Evolutionary conservation across 257 asterid species (phyloP).

Genomic region (Cynanchum wilfordii): DNA sequence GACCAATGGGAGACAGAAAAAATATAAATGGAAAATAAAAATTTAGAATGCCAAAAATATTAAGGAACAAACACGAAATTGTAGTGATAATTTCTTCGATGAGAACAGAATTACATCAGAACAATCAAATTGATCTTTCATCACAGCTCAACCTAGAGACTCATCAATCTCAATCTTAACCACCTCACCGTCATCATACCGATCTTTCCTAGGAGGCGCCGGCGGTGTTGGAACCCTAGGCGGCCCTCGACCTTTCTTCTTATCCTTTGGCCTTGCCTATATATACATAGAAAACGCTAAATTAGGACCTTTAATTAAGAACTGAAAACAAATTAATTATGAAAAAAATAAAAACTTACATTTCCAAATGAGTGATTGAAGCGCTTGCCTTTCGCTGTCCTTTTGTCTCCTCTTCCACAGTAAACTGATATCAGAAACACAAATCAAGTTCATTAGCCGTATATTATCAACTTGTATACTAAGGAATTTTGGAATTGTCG

Average conservation of each 20-base stretch:
- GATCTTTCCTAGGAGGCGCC: constrained; percentile 78
- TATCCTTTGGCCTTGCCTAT: constrained; percentile 84
- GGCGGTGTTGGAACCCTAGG: constrained; percentile 91
- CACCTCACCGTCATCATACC: constrained; percentile 78
- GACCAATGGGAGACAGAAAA: not conserved
- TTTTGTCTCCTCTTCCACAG: constrained; percentile 96
- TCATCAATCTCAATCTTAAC: constrained; percentile 75
- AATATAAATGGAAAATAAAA: not conserved
- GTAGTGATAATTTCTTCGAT: not conserved
- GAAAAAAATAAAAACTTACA: constrained; percentile 34
- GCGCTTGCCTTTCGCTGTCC: constrained; percentile 93
- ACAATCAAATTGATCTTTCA: constrained; percentile 8
- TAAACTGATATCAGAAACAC: constrained; percentile 40
- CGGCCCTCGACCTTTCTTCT: constrained; percentile 95
- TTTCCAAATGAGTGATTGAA: constrained; percentile 94
- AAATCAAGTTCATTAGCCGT: not conserved
- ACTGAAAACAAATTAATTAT: not conserved
- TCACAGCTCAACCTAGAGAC: constrained; percentile 23
- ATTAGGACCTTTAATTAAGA: not conserved
- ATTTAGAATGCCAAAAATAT: not conserved
- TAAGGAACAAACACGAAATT: not conserved
- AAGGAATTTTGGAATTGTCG: not conserved
- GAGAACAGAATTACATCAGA: constrained; percentile 1
- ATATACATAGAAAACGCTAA: constrained; percentile 6
- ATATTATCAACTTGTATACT: not conserved